Evolutionary conservation across 148 eudicot species (phyloP).

Genomic region (Rhododendron williamsianum): DNA sequence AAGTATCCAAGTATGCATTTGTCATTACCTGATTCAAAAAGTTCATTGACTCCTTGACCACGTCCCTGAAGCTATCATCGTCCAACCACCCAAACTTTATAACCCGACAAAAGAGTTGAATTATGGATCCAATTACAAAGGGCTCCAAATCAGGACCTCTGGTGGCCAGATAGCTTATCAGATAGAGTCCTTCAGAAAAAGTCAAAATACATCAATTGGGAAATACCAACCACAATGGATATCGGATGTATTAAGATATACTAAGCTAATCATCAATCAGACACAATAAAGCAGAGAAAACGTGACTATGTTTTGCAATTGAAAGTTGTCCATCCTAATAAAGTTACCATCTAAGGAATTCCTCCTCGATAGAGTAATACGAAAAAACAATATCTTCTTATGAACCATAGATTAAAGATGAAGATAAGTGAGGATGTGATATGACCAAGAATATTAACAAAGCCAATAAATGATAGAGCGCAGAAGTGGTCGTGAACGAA

Average conservation of each 20-base stretch:
- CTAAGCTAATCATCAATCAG: slow-evolving; percentile 6
- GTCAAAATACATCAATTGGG: slow-evolving; percentile 20
- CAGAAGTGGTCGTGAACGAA: not conserved
- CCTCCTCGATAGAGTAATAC: not conserved
- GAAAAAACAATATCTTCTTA: not conserved
- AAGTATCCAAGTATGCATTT: not conserved
- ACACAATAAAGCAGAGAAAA: not conserved
- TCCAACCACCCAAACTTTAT: slow-evolving; percentile 93
- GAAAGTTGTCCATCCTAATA: slow-evolving; percentile 5
- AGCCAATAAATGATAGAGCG: not conserved
- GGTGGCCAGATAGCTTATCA: slow-evolving; percentile 76
- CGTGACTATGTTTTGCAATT: not conserved
- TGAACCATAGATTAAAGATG: not conserved
- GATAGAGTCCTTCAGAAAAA: slow-evolving; percentile 68
- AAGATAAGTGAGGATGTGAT: not conserved
- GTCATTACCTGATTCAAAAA: slow-evolving; percentile 76
- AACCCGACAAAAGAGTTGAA: slow-evolving; percentile 75
- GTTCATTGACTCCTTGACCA: slow-evolving; percentile 70
- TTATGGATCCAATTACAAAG: slow-evolving; percentile 80
- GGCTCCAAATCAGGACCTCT: slow-evolving; percentile 88
- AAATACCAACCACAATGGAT: slow-evolving; percentile 1
- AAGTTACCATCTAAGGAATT: not conserved
- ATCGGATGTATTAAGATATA: slow-evolving; percentile 4
- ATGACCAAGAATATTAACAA: not conserved
- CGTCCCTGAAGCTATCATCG: slow-evolving; percentile 79